Conservation (phyloP, 306 rosid genomes). For the Quercus mongolica region DNA sequence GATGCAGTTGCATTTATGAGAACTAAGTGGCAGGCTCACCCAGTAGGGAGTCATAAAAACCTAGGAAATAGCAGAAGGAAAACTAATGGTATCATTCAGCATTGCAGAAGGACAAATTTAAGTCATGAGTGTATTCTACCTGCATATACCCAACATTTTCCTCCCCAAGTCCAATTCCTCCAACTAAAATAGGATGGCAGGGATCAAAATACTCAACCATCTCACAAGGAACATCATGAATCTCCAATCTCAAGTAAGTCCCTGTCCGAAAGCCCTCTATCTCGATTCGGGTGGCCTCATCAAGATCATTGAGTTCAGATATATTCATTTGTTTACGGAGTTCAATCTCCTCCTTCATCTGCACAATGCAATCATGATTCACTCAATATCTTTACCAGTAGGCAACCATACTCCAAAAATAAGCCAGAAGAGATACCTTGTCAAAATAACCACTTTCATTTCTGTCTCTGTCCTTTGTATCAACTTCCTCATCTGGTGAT, state of each 20-base stretch:
- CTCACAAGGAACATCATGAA: slow-evolving; percentile 81
- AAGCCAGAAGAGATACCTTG: slow-evolving; percentile 50
- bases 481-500: slow-evolving; percentile 57
- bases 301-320: slow-evolving; percentile 84
- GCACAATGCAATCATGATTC: slow-evolving; percentile 27
- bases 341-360: slow-evolving; percentile 88
- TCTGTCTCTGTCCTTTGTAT: slow-evolving; percentile 36
- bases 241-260: slow-evolving; percentile 83
- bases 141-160: slow-evolving; percentile 93
- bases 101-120: not conserved
- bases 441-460: slow-evolving; percentile 69
- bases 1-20: not conserved
- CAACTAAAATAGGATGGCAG: slow-evolving; percentile 83
- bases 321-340: slow-evolving; percentile 75
- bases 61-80: not conserved
- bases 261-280: slow-evolving; percentile 84
- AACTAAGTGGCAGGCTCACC: not conserved
- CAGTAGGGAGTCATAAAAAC: not conserved
- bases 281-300: slow-evolving; percentile 72
- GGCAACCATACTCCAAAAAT: not conserved
- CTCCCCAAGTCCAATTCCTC: slow-evolving; percentile 90
- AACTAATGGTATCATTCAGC: not conserved
- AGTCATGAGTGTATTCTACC: slow-evolving; percentile 32
- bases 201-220: slow-evolving; percentile 87
- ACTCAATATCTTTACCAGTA: slow-evolving; percentile 5